These are phyloP conservation scores for Penicillium lagena DNA, from an alignment of 495 filamentous ascomycete species.

Conservation along the genomic window DNA sequence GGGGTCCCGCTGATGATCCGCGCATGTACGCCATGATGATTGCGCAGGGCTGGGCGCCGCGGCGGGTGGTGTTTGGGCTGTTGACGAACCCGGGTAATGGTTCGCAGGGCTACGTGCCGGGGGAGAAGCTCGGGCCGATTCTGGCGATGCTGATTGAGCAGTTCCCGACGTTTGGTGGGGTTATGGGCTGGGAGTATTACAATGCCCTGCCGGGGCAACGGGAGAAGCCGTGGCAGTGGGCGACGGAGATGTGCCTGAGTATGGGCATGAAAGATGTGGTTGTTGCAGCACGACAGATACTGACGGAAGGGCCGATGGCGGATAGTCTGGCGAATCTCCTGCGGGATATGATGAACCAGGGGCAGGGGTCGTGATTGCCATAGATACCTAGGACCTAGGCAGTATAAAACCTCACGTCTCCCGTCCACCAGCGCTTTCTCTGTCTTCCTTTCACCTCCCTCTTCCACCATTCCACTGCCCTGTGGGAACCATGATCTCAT, in stretches of 20 bases:
- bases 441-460: too few species aligned
- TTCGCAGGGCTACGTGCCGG: constrained; percentile 48
- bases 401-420: too few species aligned
- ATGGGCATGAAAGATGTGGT: constrained; percentile 40
- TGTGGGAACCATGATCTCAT: too few species aligned
- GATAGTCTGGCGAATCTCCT: constrained; percentile 23
- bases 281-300: constrained; percentile 21
- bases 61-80: constrained; percentile 65
- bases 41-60: constrained; percentile 53
- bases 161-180: constrained; percentile 65
- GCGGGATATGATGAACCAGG: constrained; percentile 26
- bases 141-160: constrained; percentile 40
- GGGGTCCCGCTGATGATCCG: constrained; percentile 56
- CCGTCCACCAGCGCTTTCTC: too few species aligned
- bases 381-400: too few species aligned
- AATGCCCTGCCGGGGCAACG: constrained; percentile 56
- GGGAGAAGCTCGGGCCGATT: constrained; percentile 35
- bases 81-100: constrained; percentile 67
- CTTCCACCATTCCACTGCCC: too few species aligned
- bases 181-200: constrained; percentile 88
- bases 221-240: constrained; percentile 66
- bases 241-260: constrained; percentile 48
- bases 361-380: constrained; percentile 1
- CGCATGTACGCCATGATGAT: constrained; percentile 60
- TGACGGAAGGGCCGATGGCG: constrained; percentile 21